phyloP scores from a whole-genome alignment of 257 asterid genomes.

The Penstemon barbatus region DNA sequence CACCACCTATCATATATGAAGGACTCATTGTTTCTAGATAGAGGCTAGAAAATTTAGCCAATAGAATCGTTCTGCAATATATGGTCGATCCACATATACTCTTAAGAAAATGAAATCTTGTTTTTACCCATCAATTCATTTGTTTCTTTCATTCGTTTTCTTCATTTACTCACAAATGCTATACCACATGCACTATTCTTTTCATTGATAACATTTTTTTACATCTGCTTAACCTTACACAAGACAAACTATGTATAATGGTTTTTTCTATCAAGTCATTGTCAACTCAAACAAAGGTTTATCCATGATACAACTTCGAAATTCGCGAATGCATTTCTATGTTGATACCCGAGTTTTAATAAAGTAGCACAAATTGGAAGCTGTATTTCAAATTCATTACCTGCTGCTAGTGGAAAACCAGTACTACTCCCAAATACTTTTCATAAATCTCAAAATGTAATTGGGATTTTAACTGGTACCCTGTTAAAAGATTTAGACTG shows the following conservation, averaged over 20 bases:
- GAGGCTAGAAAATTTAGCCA: conserved; percentile 5
- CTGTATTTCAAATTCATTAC: conserved; percentile 16
- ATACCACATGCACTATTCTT: background rate
- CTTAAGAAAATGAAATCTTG: conserved; percentile 1
- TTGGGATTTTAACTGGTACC: background rate
- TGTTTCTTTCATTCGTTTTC: background rate
- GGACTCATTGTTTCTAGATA: background rate
- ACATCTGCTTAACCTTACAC: background rate
- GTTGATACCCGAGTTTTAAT: conserved; percentile 5
- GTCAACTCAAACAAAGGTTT: background rate
- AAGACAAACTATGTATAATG: conserved; percentile 13
- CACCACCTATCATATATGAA: background rate
- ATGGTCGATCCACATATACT: background rate
- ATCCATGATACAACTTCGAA: background rate
- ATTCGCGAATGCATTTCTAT: background rate
- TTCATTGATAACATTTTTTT: background rate
- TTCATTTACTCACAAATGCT: background rate
- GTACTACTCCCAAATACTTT: conserved; percentile 6
- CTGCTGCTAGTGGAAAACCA: conserved; percentile 8
- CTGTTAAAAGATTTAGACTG: background rate
- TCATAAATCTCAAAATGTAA: background rate
- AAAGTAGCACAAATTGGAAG: conserved; percentile 21
- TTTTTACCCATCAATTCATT: background rate
- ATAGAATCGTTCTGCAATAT: background rate
- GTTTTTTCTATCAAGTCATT: background rate